phyloP scores from a whole-genome alignment of 225 moss, liverwort and hornwort species.

The Neckera pumila region DNA sequence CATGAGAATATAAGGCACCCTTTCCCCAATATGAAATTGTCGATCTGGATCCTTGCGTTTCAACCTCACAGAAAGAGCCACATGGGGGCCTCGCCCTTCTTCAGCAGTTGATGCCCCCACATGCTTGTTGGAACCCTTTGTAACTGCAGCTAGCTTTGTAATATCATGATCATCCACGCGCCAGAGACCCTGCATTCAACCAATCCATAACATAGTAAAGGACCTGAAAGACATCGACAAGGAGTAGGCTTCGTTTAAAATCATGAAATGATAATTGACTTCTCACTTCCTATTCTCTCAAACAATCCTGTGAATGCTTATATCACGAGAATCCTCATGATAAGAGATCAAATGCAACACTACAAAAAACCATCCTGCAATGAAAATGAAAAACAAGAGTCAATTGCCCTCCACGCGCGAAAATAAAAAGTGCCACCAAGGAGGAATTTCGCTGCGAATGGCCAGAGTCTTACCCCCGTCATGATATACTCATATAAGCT shows the following conservation, averaged over 20 bases:
- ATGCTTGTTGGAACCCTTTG: conserved; percentile 33
- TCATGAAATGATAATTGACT: neutral
- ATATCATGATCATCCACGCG: conserved; percentile 56
- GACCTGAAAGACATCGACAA: neutral
- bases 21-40: conserved; percentile 57
- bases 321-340: neutral
- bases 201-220: neutral
- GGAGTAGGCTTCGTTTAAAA: neutral
- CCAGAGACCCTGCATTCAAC: conserved; percentile 42
- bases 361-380: neutral
- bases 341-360: neutral
- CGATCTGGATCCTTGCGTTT: conserved; percentile 58
- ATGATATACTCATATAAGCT: conserved; percentile 42
- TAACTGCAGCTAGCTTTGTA: conserved; percentile 33
- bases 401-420: neutral
- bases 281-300: neutral
- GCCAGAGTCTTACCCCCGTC: conserved; percentile 38
- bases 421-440: neutral
- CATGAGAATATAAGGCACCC: conserved; percentile 44
- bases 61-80: conserved; percentile 52
- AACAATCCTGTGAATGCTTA: neutral
- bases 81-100: conserved; percentile 63
- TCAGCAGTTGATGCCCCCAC: conserved; percentile 47
- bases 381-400: neutral
- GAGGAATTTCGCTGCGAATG: neutral